Base-by-base conservation (phyloP, 2,329 filamentous ascomycete genomes). In the Teratosphaeria zuluensis region DNA sequence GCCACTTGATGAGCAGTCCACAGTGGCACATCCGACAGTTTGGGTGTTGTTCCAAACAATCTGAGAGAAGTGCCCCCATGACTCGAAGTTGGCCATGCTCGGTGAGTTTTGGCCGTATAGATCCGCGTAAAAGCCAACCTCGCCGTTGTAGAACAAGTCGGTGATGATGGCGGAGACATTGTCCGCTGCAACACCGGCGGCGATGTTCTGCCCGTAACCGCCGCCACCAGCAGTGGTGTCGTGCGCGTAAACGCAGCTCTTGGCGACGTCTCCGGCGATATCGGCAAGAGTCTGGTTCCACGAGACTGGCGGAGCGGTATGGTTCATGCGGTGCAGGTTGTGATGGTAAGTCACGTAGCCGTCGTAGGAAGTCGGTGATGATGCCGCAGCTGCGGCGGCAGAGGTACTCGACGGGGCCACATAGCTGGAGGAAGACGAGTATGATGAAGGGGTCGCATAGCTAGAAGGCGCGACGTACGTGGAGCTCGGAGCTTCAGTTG, bases 121-220 rank as follows among this genome's bases (percentile, higher is more conserved):
- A 56, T 76, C 73, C 32, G 70, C 68, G 59, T 80, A 80, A 74
- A 80, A 85, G 63, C 71, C 70, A 67, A 88, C 78, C 75, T 96
- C 90, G 68, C 82, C 83, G 73, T 94, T 90, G 82, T 96, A 96
- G 90, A 94, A 96, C 76, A 87, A 80, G 72, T 92, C 82, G 68
- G 85, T 89, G 70, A 92, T 85, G 65, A 87, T 84, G 63, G 81
- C 78, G 57, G 84, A 83, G 62, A 89, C 79, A 53, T 85, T 81
- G 61, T 73, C 75, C n/a, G 76, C 72, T 1, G 74, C 69, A 61
- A 83, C 80, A 64, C 86, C 79, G 61, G 86, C 85, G 69, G 89
- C 92, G 60, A 97, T 86, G 81, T 97, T 99, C 78, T 99, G 94
- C 51, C 94, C 94, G 70, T 94, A 95, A 52, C 81, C 79, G 58